A percentile compares a stretch with the other conserved stretches of the same genome.
Conservation (phyloP, 2,329 filamentous ascomycete genomes). For the Madurella fahalii region DNA sequence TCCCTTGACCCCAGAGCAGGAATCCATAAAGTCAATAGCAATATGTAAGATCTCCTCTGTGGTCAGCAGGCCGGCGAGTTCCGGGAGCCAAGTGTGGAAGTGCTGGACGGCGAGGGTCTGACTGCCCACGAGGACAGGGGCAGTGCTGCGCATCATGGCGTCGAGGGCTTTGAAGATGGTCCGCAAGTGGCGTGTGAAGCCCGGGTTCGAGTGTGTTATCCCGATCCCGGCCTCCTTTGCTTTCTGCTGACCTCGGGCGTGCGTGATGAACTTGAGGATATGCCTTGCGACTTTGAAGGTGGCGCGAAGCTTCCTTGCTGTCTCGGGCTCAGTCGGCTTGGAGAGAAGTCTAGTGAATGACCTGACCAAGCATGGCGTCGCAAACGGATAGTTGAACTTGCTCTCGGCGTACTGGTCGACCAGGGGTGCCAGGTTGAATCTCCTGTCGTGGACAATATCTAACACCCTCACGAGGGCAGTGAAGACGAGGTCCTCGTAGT, state of each 20-base stretch:
- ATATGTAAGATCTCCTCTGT: slow-evolving; percentile 86
- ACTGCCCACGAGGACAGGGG: slow-evolving; percentile 83
- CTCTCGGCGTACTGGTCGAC: slow-evolving; percentile 88
- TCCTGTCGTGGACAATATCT: slow-evolving; percentile 87
- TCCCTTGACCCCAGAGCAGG: slow-evolving; percentile 80
- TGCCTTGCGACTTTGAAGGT: slow-evolving; percentile 94
- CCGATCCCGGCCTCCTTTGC: slow-evolving; percentile 85
- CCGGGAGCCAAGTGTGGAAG: slow-evolving; percentile 96
- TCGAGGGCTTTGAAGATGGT: slow-evolving; percentile 88
- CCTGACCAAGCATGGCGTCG: slow-evolving; percentile 79
- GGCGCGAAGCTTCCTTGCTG: slow-evolving; percentile 77
- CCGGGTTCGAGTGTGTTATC: slow-evolving; percentile 67
- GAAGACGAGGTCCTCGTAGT: slow-evolving; percentile 90
- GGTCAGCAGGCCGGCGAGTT: slow-evolving; percentile 70
- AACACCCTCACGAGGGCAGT: slow-evolving; percentile 84
- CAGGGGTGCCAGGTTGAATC: slow-evolving; percentile 85
- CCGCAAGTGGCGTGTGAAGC: slow-evolving; percentile 78
- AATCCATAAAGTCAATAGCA: slow-evolving; percentile 89
- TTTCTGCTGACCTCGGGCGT: slow-evolving; percentile 79
- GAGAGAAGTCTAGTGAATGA: slow-evolving; percentile 81
- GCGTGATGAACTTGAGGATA: slow-evolving; percentile 91
- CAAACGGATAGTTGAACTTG: slow-evolving; percentile 89
- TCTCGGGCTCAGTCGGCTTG: slow-evolving; percentile 77
- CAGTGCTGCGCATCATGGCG: slow-evolving; percentile 79
- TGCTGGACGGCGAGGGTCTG: slow-evolving; percentile 95